Evolutionary conservation across 2,329 filamentous ascomycete species (phyloP), one percentile per base, ranked within the genome.

Genomic region (Pyrenophora seminiperda): DNA sequence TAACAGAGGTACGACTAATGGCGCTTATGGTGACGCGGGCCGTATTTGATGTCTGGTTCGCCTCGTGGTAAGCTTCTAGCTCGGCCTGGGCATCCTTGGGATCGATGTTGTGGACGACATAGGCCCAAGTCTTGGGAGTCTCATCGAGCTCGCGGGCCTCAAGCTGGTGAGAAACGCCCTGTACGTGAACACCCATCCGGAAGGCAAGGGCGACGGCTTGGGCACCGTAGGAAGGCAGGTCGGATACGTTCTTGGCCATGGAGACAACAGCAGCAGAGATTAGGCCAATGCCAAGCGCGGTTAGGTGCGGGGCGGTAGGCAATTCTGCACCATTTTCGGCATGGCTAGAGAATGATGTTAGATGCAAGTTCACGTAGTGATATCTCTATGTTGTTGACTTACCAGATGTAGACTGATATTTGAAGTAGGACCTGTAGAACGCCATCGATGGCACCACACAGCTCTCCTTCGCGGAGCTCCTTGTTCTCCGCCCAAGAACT

Each of bases 391-490:
- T 22, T 19, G 11, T 15, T n/a, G 30, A 62, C 70, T 47, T 70
- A 80, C 78, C 73, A 75, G 40, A 82, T 80, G 38, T 75, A 70
- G 2, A 67, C 68, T 1, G 61, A 76, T 2, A 82, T 24, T 51
- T 81, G 61, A 3, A 76, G 50, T 1, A 71, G 62, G 37, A 61
- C 62, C 2, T 81, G 71, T 1, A 81, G 58, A 5, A 75, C 66
- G 2, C 79, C 75, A 24, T 81, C 78, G 2, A 81, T 59, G 3
- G 79, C 62, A 0, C 72, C 79, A 27, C 73, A 67, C 6, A 82
- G 60, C 5, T 60, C 65, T 1, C 78, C 75, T 11, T 73, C 59
- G 1, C 76, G 73, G 2, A 80, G 67, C 3, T 70, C 60, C 4
- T 58, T 36, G 27, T 68, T 30, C 13, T 76, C 71, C 1, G 57